phyloP scores from a whole-genome alignment of 805 yeast genomes.

The Ogataea trehaloabstinens region DNA sequence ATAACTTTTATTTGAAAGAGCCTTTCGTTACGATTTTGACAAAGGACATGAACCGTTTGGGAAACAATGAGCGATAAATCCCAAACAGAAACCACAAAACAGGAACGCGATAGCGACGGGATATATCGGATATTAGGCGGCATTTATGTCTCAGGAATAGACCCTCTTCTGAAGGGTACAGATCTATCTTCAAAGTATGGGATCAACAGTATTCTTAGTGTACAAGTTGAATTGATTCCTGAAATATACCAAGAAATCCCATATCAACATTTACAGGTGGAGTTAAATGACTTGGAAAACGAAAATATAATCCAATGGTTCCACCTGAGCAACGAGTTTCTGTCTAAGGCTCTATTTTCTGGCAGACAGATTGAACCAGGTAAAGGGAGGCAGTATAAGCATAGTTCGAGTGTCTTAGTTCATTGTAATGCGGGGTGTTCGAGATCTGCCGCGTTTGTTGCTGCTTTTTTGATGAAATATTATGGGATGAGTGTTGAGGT shows the following conservation, averaged over 20 bases:
- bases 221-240: slow-evolving; percentile 64
- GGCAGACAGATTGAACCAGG: slow-evolving; percentile 25
- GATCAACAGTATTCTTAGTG: slow-evolving; percentile 72
- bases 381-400: slow-evolving; percentile 30
- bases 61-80: too few species aligned
- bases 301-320: slow-evolving; percentile 65
- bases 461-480: slow-evolving; percentile 49
- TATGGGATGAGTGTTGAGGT: slow-evolving; percentile 55
- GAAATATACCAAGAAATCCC: slow-evolving; percentile 40
- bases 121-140: slow-evolving; percentile 72
- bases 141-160: slow-evolving; percentile 70
- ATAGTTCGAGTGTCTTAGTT: slow-evolving; percentile 44
- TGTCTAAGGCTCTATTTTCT: slow-evolving; percentile 59
- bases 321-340: slow-evolving; percentile 60
- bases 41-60: too few species aligned
- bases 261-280: slow-evolving; percentile 58
- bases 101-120: too few species aligned
- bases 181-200: slow-evolving; percentile 51
- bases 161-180: slow-evolving; percentile 54
- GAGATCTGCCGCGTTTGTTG: slow-evolving; percentile 44
- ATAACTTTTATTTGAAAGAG: too few species aligned
- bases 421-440: slow-evolving; percentile 56
- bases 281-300: slow-evolving; percentile 68
- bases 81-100: too few species aligned
- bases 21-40: too few species aligned